A percentile compares a stretch with the other conserved stretches of the same genome.
Conservation (phyloP, 2,329 filamentous ascomycete species). For the Chaetomiaceae sp. region DNA sequence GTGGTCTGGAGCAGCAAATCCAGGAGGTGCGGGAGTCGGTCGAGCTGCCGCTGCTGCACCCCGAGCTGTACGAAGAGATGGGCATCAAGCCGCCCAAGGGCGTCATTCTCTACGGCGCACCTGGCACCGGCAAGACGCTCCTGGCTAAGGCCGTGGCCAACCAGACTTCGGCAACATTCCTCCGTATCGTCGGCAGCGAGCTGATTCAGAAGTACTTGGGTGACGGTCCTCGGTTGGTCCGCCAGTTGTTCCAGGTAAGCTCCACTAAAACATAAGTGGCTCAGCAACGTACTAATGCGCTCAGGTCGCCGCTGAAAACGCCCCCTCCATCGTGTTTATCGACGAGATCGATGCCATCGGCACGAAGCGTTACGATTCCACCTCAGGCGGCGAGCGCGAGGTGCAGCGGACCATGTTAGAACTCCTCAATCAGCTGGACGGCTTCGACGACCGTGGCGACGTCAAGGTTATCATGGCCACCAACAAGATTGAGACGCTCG, state of each 20-base stretch:
- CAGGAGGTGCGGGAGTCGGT: conserved; percentile 98
- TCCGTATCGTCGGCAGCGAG: conserved; percentile 95
- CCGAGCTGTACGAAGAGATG: conserved; percentile 99
- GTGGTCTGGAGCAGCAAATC: conserved; percentile 90
- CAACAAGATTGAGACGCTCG: conserved; percentile 98
- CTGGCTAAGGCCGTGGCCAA: conserved; percentile 97
- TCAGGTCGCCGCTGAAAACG: conserved; percentile 88
- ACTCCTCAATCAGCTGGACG: conserved; percentile 94
- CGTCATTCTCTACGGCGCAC: conserved; percentile 96
- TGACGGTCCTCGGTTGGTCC: conserved; percentile 88
- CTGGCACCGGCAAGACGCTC: conserved; percentile 93
- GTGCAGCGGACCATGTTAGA: conserved; percentile 99
- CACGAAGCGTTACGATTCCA: conserved; percentile 97
- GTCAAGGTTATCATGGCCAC: conserved; percentile 99
- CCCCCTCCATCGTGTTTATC: conserved; percentile 96
- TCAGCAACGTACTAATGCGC: conserved; percentile 25
- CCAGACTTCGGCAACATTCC: conserved; percentile 96
- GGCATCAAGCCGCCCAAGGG: conserved; percentile 99
- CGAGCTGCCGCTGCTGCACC: conserved; percentile 88
- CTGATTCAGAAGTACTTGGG: conserved; percentile 98
- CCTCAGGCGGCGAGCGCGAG: conserved; percentile 92
- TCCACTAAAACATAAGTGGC: background rate
- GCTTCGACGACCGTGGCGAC: conserved; percentile 96
- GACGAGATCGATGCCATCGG: conserved; percentile 99
- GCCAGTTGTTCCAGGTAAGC: conserved; percentile 82